phyloP scores from a whole-genome alignment of 2,329 filamentous ascomycete species.

The Plectosphaerella plurivora region DNA sequence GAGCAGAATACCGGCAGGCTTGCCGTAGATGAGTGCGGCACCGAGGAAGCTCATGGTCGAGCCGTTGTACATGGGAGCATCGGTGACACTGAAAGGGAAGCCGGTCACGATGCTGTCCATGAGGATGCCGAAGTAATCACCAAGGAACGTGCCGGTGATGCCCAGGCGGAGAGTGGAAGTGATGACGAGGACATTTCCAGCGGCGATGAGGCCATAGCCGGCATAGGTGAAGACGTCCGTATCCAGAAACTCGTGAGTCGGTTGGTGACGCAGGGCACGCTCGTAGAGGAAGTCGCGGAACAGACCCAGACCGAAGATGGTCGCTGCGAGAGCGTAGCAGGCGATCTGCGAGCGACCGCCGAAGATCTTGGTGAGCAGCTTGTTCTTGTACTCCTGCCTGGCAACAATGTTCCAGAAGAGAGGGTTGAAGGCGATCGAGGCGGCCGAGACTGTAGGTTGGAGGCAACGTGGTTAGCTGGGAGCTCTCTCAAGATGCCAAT shows the following conservation, averaged over 20 bases:
- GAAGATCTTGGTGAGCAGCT: conserved; percentile 82
- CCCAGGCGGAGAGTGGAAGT: conserved; percentile 89
- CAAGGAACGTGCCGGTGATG: conserved; percentile 91
- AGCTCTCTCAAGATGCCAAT: background rate
- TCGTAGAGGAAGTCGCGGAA: conserved; percentile 87
- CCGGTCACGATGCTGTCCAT: conserved; percentile 93
- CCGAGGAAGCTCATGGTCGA: conserved; percentile 90
- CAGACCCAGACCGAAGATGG: conserved; percentile 90
- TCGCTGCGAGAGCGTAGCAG: conserved; percentile 83
- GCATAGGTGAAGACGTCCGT: conserved; percentile 54
- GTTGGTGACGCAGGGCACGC: conserved; percentile 70
- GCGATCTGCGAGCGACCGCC: conserved; percentile 71
- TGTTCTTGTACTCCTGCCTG: conserved; percentile 79
- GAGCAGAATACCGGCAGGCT: conserved; percentile 78
- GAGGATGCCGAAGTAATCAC: conserved; percentile 97
- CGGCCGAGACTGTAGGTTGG: conserved; percentile 62
- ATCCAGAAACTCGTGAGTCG: conserved; percentile 69
- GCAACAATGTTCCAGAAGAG: conserved; percentile 96
- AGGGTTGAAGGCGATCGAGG: conserved; percentile 88
- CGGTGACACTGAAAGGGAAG: conserved; percentile 91
- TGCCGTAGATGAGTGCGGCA: conserved; percentile 77
- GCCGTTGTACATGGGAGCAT: conserved; percentile 95
- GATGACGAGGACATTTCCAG: conserved; percentile 80
- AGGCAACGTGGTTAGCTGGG: conserved; percentile 10
- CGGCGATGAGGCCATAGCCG: conserved; percentile 66